Conservation (phyloP, 176 grass and related monocot species). For the Raddia distichophylla region DNA sequence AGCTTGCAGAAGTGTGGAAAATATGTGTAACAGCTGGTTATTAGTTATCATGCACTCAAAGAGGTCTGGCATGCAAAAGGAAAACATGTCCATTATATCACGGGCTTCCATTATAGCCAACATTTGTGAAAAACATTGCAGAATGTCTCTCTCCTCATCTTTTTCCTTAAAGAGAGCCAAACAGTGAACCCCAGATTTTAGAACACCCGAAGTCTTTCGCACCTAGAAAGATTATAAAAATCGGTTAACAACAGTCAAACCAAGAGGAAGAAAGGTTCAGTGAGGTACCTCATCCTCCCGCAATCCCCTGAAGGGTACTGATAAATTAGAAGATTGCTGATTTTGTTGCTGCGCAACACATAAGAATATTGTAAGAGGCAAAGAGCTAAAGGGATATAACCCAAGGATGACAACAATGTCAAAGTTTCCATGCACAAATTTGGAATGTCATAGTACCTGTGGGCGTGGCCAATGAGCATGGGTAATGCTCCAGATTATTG, state of each 20-base stretch:
- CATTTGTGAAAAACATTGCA: constrained; percentile 93
- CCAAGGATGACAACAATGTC: constrained; percentile 16
- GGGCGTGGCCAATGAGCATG: constrained; percentile 87
- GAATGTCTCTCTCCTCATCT: constrained; percentile 94
- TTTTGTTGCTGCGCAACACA: constrained; percentile 77
- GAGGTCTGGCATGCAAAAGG: constrained; percentile 95
- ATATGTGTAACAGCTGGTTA: constrained; percentile 90
- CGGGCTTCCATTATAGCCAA: constrained; percentile 95
- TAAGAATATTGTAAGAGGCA: constrained; percentile 38
- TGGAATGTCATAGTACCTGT: constrained; percentile 58
- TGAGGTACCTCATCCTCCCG: constrained; percentile 87
- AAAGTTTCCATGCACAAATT: constrained; percentile 26
- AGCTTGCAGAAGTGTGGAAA: constrained; percentile 91
- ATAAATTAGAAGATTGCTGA: constrained; percentile 85
- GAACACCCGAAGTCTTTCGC: constrained; percentile 85
- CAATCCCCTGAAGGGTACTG: constrained; percentile 78
- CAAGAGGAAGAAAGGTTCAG: constrained; percentile 37
- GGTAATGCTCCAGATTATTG: constrained; percentile 99
- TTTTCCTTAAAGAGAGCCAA: constrained; percentile 95
- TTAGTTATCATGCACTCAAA: constrained; percentile 95
- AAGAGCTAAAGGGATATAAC: constrained; percentile 28
- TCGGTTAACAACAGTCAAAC: constrained; percentile 35
- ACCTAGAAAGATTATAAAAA: constrained; percentile 59
- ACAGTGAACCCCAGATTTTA: constrained; percentile 93
- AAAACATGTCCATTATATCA: constrained; percentile 98